These are phyloP conservation scores for Dendrocalamus latiflorus DNA, from an alignment of 202 grass and related monocot genomes.

Conservation along the genomic window DNA sequence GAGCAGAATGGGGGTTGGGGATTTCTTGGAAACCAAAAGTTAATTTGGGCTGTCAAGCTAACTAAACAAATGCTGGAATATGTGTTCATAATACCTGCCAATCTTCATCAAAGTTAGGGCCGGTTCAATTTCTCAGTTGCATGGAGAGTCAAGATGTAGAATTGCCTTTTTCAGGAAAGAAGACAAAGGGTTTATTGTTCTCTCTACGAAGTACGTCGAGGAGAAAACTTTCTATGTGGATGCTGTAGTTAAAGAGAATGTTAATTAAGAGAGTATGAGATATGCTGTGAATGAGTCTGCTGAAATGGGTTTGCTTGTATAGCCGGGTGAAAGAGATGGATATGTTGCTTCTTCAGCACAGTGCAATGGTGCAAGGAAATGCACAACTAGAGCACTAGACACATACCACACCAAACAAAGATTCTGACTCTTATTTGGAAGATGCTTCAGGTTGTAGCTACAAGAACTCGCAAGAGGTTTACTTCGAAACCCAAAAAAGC, in stretches of 20 bases:
- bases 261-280: slow-evolving; percentile 1
- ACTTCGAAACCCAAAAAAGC: background rate
- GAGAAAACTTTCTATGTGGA: background rate
- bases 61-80: background rate
- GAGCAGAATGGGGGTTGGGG: background rate
- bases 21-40: slow-evolving; percentile 15
- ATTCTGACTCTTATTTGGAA: slow-evolving; percentile 29
- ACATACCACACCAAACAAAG: slow-evolving; percentile 32
- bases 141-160: background rate
- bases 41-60: background rate
- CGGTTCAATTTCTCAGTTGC: background rate
- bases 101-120: background rate
- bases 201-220: background rate
- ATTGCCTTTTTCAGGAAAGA: background rate
- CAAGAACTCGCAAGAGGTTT: slow-evolving; percentile 5
- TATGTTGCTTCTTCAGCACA: slow-evolving; percentile 4
- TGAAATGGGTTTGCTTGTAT: slow-evolving; percentile 2
- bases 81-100: slow-evolving; percentile 2
- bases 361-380: background rate
- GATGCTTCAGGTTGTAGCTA: slow-evolving; percentile 37
- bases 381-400: background rate
- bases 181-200: background rate
- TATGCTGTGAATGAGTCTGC: background rate
- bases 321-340: background rate
- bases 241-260: slow-evolving; percentile 1